phyloP scores from a whole-genome alignment of 2,329 filamentous ascomycete species.

The Leptodontidium sp. region DNA sequence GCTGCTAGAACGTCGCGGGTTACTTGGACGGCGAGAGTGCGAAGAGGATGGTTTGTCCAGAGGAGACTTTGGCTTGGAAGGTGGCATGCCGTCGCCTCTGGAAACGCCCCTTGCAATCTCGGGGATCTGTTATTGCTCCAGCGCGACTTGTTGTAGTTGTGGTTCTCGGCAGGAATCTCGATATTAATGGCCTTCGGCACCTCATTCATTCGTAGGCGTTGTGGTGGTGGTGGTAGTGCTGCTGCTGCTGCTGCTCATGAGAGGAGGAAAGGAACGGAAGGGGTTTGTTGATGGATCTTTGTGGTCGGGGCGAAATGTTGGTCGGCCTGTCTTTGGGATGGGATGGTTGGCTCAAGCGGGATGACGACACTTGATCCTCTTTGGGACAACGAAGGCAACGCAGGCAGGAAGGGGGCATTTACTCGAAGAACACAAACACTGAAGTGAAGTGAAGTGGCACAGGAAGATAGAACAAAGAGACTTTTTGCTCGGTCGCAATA shows the following conservation, averaged over 20 bases:
- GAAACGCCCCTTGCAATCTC: conserved; percentile 29
- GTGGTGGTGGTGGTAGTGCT: neutral
- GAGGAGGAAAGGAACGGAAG: neutral
- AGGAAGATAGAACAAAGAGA: neutral
- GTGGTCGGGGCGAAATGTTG: conserved; percentile 8
- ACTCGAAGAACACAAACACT: neutral
- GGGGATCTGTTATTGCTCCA: conserved; percentile 27
- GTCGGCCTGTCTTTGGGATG: conserved; percentile 11
- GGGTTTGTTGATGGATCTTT: conserved; percentile 14
- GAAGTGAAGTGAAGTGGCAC: neutral
- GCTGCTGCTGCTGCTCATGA: neutral
- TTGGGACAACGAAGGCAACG: neutral
- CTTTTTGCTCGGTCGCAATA: too few relatives aligned
- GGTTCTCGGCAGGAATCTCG: neutral
- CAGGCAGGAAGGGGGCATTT: neutral
- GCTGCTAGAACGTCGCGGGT: conserved; percentile 39
- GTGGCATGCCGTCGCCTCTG: conserved; percentile 44
- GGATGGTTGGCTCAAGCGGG: conserved; percentile 14
- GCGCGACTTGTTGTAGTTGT: conserved; percentile 23
- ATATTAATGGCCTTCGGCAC: neutral
- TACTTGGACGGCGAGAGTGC: conserved; percentile 38
- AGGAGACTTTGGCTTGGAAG: conserved; percentile 46
- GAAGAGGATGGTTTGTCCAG: conserved; percentile 44
- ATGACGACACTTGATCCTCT: conserved; percentile 7
- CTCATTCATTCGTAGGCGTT: conserved; percentile 3